Conservation (phyloP, 192 early-diverging fungal genomes). For the Mortierella claussenii region DNA sequence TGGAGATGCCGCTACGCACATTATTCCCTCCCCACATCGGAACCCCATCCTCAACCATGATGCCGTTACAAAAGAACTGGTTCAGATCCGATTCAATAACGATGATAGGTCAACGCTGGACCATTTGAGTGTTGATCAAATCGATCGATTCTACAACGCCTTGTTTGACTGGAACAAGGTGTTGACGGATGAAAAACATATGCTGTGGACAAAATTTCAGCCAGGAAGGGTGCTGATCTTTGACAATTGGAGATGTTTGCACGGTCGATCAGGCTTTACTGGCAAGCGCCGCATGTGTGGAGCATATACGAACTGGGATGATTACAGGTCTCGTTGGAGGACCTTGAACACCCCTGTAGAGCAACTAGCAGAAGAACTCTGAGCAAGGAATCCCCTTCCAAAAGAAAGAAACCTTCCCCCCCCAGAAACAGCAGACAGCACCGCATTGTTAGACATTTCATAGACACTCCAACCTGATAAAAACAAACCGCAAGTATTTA, state of each 20-base stretch:
- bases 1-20: slow-evolving; percentile 72
- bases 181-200: slow-evolving; percentile 63
- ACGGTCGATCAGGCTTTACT: slow-evolving; percentile 78
- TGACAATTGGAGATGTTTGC: slow-evolving; percentile 87
- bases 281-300: slow-evolving; percentile 78
- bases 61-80: slow-evolving; percentile 59
- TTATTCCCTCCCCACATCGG: slow-evolving; percentile 67
- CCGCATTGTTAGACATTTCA: too few relatives aligned
- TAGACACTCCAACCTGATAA: too few relatives aligned
- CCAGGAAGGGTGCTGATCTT: slow-evolving; percentile 81
- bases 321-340: slow-evolving; percentile 63
- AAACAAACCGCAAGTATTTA: too few relatives aligned
- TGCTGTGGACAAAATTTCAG: slow-evolving; percentile 72
- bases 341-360: slow-evolving; percentile 26
- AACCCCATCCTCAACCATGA: slow-evolving; percentile 77
- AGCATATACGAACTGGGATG: slow-evolving; percentile 80
- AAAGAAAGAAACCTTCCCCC: background rate
- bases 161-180: slow-evolving; percentile 74
- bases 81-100: slow-evolving; percentile 86
- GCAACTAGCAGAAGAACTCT: slow-evolving; percentile 31
- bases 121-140: slow-evolving; percentile 52
- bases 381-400: background rate
- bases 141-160: slow-evolving; percentile 76
- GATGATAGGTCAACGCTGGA: slow-evolving; percentile 78
- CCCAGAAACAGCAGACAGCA: too few relatives aligned